phyloP scores from a whole-genome alignment of 2,329 filamentous ascomycete genomes.

The Venturiaceae sp. region DNA sequence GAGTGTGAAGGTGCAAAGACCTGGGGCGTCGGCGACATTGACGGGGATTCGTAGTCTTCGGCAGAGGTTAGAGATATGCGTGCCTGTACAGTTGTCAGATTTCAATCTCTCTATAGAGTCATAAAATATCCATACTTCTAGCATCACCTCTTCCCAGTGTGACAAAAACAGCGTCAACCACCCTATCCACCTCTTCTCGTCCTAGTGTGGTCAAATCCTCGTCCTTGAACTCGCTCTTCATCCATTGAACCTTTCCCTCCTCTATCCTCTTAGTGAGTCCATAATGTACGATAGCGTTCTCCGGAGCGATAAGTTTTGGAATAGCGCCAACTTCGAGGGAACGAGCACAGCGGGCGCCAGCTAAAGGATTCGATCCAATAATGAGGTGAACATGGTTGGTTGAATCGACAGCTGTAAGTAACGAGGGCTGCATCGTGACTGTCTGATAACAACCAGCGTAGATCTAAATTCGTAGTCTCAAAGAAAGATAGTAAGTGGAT shows the following conservation, averaged over 20 bases:
- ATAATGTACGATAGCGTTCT: conserved; percentile 50
- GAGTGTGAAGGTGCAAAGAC: conserved; percentile 80
- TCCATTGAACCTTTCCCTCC: conserved; percentile 55
- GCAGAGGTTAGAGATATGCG: conserved; percentile 66
- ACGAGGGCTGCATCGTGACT: conserved; percentile 37
- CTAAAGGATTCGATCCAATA: conserved; percentile 76
- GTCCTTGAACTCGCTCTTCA: conserved; percentile 57
- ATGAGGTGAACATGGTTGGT: conserved; percentile 70
- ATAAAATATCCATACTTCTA: conserved; percentile 27
- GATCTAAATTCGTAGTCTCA: not conserved
- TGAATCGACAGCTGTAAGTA: conserved; percentile 66
- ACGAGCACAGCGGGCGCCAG: conserved; percentile 71
- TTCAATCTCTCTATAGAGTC: not conserved
- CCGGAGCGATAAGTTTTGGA: conserved; percentile 69
- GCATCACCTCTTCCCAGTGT: conserved; percentile 47
- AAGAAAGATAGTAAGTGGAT: too few species aligned
- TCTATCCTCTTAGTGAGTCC: conserved; percentile 56
- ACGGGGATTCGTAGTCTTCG: conserved; percentile 74
- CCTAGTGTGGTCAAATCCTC: conserved; percentile 66
- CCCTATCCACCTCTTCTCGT: conserved; percentile 62
- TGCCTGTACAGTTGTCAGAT: conserved; percentile 32
- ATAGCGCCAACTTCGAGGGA: conserved; percentile 73
- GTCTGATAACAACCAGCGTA: not conserved
- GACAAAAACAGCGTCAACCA: conserved; percentile 91
- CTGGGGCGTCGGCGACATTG: conserved; percentile 82